Evolutionary conservation across 2,329 filamentous ascomycete genomes (phyloP), one percentile per base, ranked within the genome.

Genomic region (Ophiocordyceps sinensis): DNA sequence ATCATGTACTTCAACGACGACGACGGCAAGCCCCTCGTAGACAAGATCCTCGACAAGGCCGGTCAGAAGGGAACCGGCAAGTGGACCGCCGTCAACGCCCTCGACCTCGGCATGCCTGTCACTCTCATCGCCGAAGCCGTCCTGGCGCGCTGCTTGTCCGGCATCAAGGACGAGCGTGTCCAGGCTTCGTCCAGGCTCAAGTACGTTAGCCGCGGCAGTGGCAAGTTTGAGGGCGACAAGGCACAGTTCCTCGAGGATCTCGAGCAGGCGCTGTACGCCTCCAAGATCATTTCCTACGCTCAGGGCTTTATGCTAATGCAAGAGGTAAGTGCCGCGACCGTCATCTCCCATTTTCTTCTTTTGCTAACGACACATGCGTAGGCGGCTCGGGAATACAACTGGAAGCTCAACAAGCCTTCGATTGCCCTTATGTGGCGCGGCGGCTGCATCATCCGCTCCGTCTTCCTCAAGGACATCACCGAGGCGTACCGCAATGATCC

Each of bases 261-360:
- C 40, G 91, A 98, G 76, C 91, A 98, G 75, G 91, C 89, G 53
- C 79, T 98, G 47, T 98, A 98, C 63, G 91, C 91, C 52, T 96
- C 89, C 60, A 98, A 98, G 84, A 98, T 98, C 63, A 95, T 98
- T 68, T 98, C 91, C 17, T 98, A 98, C 64, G 87, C 91, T 51
- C 91, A 98, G 72, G 91, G 91, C 63, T 98, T 98, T 79, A 96
- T 96, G 89, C 78, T 98, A 60, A 96, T 98, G 78, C 89, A 96
- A 73, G 83, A 94, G 70, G 86, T 88, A 67, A 67, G 79, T 21
- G 17, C 12, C 19, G 3, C 32, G 14, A 30, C 37, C 26, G 7
- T 19, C 15, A 14, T 38, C 17, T 10, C 17, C 14, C 3, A 7
- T 35, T 17, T 19, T 19, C 4, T 4, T 19, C 19, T 6, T 10